These are phyloP conservation scores for Salix dunnii DNA, from an alignment of 345 rosid genomes.

Conservation along the genomic window DNA sequence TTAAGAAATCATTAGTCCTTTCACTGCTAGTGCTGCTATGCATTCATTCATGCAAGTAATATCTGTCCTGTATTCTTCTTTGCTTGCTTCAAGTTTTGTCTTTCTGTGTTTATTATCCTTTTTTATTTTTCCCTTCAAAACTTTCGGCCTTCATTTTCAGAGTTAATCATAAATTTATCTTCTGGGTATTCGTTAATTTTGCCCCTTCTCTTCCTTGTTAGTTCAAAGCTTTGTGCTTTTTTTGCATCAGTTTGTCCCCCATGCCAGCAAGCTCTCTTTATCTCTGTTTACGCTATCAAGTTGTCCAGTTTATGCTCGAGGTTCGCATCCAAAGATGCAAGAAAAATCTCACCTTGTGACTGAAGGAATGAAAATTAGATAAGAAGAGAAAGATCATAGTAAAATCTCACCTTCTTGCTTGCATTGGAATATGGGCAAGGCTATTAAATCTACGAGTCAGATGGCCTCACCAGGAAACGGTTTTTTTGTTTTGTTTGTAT, in stretches of 20 bases:
- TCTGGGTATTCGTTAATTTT: not conserved
- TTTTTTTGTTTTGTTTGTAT: not conserved
- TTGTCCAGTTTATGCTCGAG: too few species aligned
- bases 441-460: not conserved
- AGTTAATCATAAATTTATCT: not conserved
- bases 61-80: too few species aligned
- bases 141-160: not conserved
- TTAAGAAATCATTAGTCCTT: not conserved
- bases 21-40: not conserved
- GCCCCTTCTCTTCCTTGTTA: not conserved
- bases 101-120: too few species aligned
- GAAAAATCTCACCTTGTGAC: too few species aligned
- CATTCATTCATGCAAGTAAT: not conserved
- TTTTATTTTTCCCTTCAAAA: too few species aligned
- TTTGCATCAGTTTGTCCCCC: not conserved
- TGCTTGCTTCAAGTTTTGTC: too few species aligned
- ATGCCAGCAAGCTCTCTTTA: too few species aligned
- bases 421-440: not conserved
- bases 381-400: too few species aligned
- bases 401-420: not conserved
- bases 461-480: not conserved
- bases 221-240: not conserved
- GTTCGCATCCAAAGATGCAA: too few species aligned
- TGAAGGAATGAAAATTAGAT: too few species aligned
- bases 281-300: too few species aligned